These are phyloP conservation scores for Penicillium sp. DNA, from an alignment of 2,329 filamentous ascomycete species.

Conservation along the genomic window DNA sequence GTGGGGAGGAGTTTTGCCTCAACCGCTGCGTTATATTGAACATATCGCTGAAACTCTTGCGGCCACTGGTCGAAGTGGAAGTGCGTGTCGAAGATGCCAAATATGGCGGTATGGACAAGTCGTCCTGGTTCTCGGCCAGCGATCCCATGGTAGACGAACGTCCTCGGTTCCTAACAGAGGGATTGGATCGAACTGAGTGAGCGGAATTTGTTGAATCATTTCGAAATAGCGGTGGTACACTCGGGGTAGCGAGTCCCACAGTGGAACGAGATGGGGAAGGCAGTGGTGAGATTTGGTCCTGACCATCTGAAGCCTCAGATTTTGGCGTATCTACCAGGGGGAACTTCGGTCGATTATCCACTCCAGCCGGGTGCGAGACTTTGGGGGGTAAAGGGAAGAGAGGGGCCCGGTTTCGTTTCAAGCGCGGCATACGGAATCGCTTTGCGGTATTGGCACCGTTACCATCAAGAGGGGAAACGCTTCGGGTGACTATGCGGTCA, in stretches of 20 bases:
- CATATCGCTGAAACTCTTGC: slow-evolving; percentile 89
- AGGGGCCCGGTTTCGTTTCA: slow-evolving; percentile 71
- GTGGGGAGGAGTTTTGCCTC: slow-evolving; percentile 75
- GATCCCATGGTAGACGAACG: slow-evolving; percentile 91
- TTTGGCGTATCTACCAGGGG: slow-evolving; percentile 23
- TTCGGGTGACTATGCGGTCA: slow-evolving; percentile 59
- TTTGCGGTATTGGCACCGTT: slow-evolving; percentile 59
- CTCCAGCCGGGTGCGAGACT: slow-evolving; percentile 26
- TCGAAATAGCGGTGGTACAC: slow-evolving; percentile 51
- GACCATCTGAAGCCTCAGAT: slow-evolving; percentile 27
- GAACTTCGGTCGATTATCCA: slow-evolving; percentile 19
- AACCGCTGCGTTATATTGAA: slow-evolving; percentile 73
- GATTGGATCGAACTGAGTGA: slow-evolving; percentile 61
- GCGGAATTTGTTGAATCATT: slow-evolving; percentile 63
- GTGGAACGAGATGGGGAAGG: slow-evolving; percentile 54
- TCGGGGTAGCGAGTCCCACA: slow-evolving; percentile 49
- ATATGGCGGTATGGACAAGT: slow-evolving; percentile 65
- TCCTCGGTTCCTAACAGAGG: slow-evolving; percentile 57
- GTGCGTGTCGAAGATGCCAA: slow-evolving; percentile 60
- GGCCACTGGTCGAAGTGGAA: slow-evolving; percentile 78
- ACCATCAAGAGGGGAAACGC: slow-evolving; percentile 60
- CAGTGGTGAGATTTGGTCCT: slow-evolving; percentile 40
- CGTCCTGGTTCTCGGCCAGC: slow-evolving; percentile 67
- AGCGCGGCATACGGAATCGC: slow-evolving; percentile 77
- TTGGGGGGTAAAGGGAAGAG: slow-evolving; percentile 89